These are phyloP conservation scores for Candida sp. DNA, from an alignment of 1,139 yeast species.

Conservation along the genomic window DNA sequence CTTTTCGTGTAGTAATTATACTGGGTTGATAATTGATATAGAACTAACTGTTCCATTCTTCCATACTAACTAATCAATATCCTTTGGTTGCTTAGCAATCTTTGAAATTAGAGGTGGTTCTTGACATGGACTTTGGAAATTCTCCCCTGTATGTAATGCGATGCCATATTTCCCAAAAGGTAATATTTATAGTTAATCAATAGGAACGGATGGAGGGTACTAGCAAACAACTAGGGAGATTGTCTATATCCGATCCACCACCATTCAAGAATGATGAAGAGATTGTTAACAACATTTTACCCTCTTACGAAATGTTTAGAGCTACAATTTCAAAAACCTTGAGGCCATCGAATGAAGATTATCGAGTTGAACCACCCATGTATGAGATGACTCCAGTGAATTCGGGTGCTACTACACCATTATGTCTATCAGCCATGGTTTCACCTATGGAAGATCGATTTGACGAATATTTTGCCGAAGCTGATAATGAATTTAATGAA, in stretches of 20 bases:
- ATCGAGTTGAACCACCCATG: conserved; percentile 39
- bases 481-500: conserved; percentile 13
- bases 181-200: too few relatives aligned
- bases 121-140: too few relatives aligned
- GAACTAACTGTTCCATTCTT: too few relatives aligned
- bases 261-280: conserved; percentile 20
- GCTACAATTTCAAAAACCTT: conserved; percentile 39
- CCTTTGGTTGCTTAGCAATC: too few relatives aligned
- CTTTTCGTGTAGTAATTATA: too few relatives aligned
- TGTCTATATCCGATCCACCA: conserved; percentile 1
- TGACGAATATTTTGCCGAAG: not conserved
- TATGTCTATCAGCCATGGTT: conserved; percentile 12
- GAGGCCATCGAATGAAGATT: conserved; percentile 39
- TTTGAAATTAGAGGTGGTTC: too few relatives aligned
- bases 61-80: too few relatives aligned
- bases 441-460: conserved; percentile 13
- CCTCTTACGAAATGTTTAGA: conserved; percentile 47
- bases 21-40: too few relatives aligned
- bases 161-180: too few relatives aligned
- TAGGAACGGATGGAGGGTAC: not conserved
- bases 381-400: conserved; percentile 37
- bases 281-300: conserved; percentile 38
- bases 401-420: conserved; percentile 15
- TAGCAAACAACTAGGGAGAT: not conserved
- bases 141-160: not conserved